Conservation (phyloP, 2,329 filamentous ascomycete genomes). For the Aspergillus ochraceus region DNA sequence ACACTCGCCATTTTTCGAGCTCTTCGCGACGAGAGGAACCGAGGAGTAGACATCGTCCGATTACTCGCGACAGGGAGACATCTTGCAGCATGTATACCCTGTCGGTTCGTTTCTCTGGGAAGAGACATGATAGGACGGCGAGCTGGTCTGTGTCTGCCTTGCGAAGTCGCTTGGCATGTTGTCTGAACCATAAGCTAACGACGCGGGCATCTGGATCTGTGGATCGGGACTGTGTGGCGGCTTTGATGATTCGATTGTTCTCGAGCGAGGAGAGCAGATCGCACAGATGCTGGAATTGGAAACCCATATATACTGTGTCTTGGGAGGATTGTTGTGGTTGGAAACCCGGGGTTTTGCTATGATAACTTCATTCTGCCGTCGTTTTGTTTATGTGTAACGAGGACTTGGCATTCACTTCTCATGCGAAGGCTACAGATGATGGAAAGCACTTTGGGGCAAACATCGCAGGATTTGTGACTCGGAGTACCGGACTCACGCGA, state of each 20-base stretch:
- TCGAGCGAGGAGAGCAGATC: constrained; percentile 71
- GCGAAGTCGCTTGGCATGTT: constrained; percentile 61
- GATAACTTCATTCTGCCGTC: not conserved
- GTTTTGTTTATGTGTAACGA: not conserved
- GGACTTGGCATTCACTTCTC: not conserved
- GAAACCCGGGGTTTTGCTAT: not conserved
- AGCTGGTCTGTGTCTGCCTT: constrained; percentile 57
- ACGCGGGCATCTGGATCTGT: constrained; percentile 41
- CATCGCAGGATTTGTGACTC: not conserved
- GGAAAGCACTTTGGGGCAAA: not conserved
- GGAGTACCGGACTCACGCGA: not conserved
- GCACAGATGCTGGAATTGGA: constrained; percentile 68
- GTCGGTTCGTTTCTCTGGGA: constrained; percentile 75
- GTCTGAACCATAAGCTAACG: constrained; percentile 67
- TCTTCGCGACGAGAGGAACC: constrained; percentile 61
- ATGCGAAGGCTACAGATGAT: not conserved
- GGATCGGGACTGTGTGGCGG: constrained; percentile 27
- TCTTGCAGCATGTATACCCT: constrained; percentile 73
- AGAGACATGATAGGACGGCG: constrained; percentile 71
- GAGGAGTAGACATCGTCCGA: constrained; percentile 67
- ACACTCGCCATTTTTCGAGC: constrained; percentile 62
- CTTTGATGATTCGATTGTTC: constrained; percentile 41
- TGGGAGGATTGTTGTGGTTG: not conserved
- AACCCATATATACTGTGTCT: constrained; percentile 35
- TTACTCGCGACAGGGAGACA: constrained; percentile 61